phyloP scores from a whole-genome alignment of 805 yeast species.

The Teunomyces cretensis region DNA sequence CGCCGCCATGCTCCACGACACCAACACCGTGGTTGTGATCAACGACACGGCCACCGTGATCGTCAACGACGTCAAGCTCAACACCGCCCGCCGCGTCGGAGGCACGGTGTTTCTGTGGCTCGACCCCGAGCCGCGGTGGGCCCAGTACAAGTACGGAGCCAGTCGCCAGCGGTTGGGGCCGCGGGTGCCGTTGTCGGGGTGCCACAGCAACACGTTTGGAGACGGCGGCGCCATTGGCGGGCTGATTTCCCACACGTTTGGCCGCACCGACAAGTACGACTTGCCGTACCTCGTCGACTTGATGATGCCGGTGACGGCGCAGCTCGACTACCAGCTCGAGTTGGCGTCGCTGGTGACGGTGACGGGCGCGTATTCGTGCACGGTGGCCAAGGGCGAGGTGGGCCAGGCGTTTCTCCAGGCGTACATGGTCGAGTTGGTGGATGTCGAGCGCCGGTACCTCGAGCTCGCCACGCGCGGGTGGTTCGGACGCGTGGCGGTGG shows the following conservation, averaged over 20 bases:
- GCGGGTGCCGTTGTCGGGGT: constrained; percentile 17
- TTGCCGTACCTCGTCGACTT: constrained; percentile 2
- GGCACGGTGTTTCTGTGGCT: constrained; percentile 8
- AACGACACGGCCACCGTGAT: constrained; percentile 12
- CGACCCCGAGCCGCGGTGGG: constrained; percentile 12
- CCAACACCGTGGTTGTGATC: constrained; percentile 10
- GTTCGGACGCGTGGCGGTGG: not conserved
- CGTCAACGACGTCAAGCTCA: constrained; percentile 15
- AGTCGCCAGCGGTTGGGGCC: constrained; percentile 8
- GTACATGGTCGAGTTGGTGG: constrained; percentile 10
- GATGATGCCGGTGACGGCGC: not conserved
- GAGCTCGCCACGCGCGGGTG: constrained; percentile 3
- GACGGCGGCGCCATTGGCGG: constrained; percentile 21
- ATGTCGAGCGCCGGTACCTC: constrained; percentile 13
- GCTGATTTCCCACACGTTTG: constrained; percentile 12
- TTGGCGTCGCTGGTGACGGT: constrained; percentile 10
- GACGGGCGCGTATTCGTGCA: constrained; percentile 15
- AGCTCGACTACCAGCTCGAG: constrained; percentile 3
- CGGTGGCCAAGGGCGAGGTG: constrained; percentile 14
- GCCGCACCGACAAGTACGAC: constrained; percentile 13
- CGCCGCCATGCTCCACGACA: not conserved
- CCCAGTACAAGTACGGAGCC: constrained; percentile 10
- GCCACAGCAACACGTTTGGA: constrained; percentile 17
- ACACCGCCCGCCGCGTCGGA: constrained; percentile 14
- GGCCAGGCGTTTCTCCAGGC: constrained; percentile 24